Evolutionary conservation across 257 asterid genomes (phyloP).

Genomic region (Echium plantagineum): DNA sequence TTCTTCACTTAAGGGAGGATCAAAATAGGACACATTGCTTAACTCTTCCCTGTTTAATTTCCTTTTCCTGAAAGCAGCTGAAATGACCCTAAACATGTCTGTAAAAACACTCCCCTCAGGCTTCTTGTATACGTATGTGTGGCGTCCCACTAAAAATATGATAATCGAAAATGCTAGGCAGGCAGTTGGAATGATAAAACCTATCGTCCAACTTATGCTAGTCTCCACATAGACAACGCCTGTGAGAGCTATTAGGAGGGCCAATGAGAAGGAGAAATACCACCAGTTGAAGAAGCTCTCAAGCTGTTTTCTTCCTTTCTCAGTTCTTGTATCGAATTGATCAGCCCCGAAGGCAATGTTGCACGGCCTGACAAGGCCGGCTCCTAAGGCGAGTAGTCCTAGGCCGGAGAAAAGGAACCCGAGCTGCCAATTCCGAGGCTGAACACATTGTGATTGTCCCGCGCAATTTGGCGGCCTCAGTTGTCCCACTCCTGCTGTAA

Average conservation of each 20-base stretch:
- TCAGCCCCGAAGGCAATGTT: conserved; percentile 91
- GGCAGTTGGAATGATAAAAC: conserved; percentile 62
- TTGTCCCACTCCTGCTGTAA: conserved; percentile 40
- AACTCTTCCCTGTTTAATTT: conserved; percentile 9
- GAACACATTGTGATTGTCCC: conserved; percentile 18
- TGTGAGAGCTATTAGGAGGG: conserved; percentile 58
- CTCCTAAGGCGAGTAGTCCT: conserved; percentile 52
- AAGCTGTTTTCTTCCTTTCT: conserved; percentile 50
- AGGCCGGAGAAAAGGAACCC: conserved; percentile 38
- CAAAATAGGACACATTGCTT: conserved; percentile 13
- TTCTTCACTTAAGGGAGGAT: conserved; percentile 15
- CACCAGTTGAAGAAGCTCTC: conserved; percentile 87
- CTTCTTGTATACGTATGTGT: conserved; percentile 26
- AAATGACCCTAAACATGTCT: conserved; percentile 46
- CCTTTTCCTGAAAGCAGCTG: conserved; percentile 36
- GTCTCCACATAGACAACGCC: conserved; percentile 67
- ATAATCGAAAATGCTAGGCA: conserved; percentile 45
- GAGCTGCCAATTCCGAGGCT: conserved; percentile 57
- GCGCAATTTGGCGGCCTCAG: conserved; percentile 53
- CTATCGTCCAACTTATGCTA: conserved; percentile 58
- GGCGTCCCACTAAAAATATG: conserved; percentile 49
- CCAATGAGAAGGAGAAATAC: conserved; percentile 71
- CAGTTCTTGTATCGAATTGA: conserved; percentile 63
- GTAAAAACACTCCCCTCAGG: conserved; percentile 47
- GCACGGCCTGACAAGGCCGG: conserved; percentile 77